phyloP scores from a whole-genome alignment of 345 rosid genomes.

The Citrus sinensis region DVS_A1.0 CM039163.1:42144001-42144500 shows the following conservation, averaged over 20 bases:
- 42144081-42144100: constrained; percentile 34
- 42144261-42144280: constrained; percentile 47
- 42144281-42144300: constrained; percentile 55
- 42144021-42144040: constrained; percentile 61
- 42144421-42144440: too few species aligned
- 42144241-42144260: constrained; percentile 45
- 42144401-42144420: neutral
- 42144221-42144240: constrained; percentile 36
- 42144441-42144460: neutral
- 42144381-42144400: constrained; percentile 4
- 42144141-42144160: constrained; percentile 39
- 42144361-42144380: constrained; percentile 9
- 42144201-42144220: constrained; percentile 51
- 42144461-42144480: neutral
- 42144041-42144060: constrained; percentile 56
- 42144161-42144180: constrained; percentile 40
- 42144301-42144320: constrained; percentile 57
- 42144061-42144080: constrained; percentile 49
- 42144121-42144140: constrained; percentile 37
- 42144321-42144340: constrained; percentile 23
- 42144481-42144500: neutral
- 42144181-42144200: constrained; percentile 31
- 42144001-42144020: constrained; percentile 59
- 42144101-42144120: constrained; percentile 20
- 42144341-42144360: constrained; percentile 11